Conservation (phyloP, 768 basidiomycete genomes). For the Postia placenta region DNA sequence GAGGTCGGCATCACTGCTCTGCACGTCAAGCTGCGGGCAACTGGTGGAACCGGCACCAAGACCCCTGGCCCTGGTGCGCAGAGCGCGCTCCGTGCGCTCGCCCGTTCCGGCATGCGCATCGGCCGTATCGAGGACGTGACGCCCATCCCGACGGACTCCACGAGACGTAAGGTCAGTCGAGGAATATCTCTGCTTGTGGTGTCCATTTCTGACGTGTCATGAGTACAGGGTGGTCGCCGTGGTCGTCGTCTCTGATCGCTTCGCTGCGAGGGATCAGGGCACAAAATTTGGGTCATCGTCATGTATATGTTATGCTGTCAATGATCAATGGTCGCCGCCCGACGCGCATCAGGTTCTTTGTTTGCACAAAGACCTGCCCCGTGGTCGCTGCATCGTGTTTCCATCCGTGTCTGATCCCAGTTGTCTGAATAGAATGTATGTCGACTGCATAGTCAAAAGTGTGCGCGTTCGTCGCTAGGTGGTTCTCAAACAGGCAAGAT, state of each 20-base stretch:
- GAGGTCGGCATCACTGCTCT: conserved; percentile 98
- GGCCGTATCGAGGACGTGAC: conserved; percentile 99
- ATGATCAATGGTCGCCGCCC: conserved; percentile 71
- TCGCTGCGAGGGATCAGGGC: conserved; percentile 9
- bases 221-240: conserved; percentile 87
- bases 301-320: conserved; percentile 32
- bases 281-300: conserved; percentile 25
- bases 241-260: conserved; percentile 90
- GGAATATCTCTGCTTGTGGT: too few species aligned
- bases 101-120: conserved; percentile 97
- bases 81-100: conserved; percentile 94
- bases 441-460: too few species aligned
- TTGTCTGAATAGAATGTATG: background rate
- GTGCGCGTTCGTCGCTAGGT: too few species aligned
- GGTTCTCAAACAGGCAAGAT: too few species aligned
- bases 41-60: conserved; percentile 97
- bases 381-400: conserved; percentile 47
- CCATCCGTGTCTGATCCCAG: background rate
- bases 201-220: conserved; percentile 1
- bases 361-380: conserved; percentile 54
- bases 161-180: conserved; percentile 81
- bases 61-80: conserved; percentile 99
- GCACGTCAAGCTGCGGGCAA: conserved; percentile 98
- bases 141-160: conserved; percentile 94
- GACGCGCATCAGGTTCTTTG: conserved; percentile 73